Evolutionary conservation across 306 rosid species (phyloP).

Genomic region (Hylodesmum podocarpum): DNA sequence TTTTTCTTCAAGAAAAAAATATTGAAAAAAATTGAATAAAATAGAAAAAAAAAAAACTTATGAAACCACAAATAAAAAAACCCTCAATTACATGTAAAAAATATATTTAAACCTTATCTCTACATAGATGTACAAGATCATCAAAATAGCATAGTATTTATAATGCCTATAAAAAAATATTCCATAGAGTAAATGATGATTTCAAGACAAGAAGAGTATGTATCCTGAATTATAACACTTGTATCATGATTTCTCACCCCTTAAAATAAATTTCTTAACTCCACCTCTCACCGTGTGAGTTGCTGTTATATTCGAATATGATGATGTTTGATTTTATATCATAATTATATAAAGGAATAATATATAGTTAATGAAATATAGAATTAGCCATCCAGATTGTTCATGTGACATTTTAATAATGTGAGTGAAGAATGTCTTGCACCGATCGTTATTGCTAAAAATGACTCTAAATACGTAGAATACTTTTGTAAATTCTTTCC

Average conservation of each 20-base stretch:
- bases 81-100: too few relatives aligned
- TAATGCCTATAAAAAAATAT: too few relatives aligned
- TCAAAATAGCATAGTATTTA: too few relatives aligned
- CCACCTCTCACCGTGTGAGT: background rate
- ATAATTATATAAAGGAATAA: background rate
- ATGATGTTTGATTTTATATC: background rate
- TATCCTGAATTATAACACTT: background rate
- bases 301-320: background rate
- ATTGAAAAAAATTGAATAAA: too few relatives aligned
- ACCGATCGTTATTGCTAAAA: slow-evolving; percentile 6
- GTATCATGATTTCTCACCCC: background rate
- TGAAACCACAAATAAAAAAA: too few relatives aligned
- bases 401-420: background rate
- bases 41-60: too few relatives aligned
- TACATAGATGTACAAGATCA: too few relatives aligned
- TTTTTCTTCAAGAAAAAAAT: too few relatives aligned
- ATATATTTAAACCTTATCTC: too few relatives aligned
- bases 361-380: background rate
- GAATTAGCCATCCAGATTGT: background rate
- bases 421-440: background rate
- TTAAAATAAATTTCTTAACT: background rate
- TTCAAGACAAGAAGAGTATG: too few relatives aligned
- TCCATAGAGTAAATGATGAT: too few relatives aligned
- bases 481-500: slow-evolving; percentile 12
- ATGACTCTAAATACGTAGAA: background rate